Percentiles rank a stretch among this genome's conserved stretches.
phyloP scores from a whole-genome alignment of 2,329 filamentous ascomycete genomes.

The Cladorrhinum sp. region DNA sequence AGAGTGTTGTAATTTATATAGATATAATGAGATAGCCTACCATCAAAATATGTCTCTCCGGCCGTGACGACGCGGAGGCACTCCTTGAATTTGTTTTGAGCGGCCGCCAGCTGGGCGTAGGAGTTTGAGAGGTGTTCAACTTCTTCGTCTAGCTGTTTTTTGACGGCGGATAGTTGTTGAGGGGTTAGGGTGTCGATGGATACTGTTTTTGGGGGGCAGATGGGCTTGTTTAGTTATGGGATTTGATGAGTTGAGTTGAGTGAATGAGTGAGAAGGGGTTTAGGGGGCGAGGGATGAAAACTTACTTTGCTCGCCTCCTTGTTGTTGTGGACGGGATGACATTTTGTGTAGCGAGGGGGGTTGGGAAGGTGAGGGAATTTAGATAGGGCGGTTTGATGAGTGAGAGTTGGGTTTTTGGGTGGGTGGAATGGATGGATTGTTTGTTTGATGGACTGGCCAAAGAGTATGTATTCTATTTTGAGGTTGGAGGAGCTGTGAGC shows the following conservation, averaged over 20 bases:
- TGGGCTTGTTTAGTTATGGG: slow-evolving; percentile 2
- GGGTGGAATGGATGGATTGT: no score
- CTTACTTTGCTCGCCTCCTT: slow-evolving; percentile 6
- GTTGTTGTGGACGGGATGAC: background rate
- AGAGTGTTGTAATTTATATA: no score
- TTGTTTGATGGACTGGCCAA: no score
- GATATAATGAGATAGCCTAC: no score
- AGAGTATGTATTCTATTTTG: no score
- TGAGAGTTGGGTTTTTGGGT: background rate
- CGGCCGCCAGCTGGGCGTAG: slow-evolving; percentile 83
- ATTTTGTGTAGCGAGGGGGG: background rate
- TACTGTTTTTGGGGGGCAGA: slow-evolving; percentile 40
- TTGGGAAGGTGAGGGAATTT: background rate
- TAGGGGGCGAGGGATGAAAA: background rate
- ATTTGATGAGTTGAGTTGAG: background rate
- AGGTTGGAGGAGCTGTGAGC: background rate
- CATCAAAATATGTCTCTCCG: slow-evolving; percentile 26
- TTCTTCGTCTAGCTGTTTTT: slow-evolving; percentile 94
- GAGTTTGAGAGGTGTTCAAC: slow-evolving; percentile 90
- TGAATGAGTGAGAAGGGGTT: background rate
- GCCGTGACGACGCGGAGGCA: slow-evolving; percentile 73
- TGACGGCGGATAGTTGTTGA: slow-evolving; percentile 84
- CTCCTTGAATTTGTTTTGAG: slow-evolving; percentile 88
- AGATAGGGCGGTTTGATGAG: background rate
- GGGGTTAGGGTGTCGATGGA: slow-evolving; percentile 72